phyloP scores from a whole-genome alignment of 179 eudicot genomes.

The Camellia oleifera region DNA sequence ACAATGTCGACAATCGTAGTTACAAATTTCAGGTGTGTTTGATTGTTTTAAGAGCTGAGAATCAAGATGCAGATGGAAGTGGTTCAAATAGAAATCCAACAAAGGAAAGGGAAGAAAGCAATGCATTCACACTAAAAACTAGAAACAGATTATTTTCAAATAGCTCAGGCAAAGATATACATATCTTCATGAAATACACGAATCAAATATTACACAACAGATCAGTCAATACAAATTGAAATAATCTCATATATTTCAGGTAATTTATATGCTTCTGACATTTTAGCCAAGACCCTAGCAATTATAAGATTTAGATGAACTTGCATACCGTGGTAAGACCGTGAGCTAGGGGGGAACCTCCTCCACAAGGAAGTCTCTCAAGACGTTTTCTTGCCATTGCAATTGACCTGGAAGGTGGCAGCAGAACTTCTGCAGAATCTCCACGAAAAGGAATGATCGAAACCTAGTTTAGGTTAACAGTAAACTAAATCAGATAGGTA shows the following conservation, averaged over 20 bases:
- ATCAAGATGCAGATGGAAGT: neutral
- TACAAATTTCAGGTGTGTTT: neutral
- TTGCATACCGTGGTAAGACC: constrained; percentile 88
- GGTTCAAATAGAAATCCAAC: neutral
- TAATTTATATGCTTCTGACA: neutral
- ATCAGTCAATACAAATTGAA: neutral
- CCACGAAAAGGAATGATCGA: constrained; percentile 96
- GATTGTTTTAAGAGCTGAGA: neutral
- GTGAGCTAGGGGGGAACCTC: constrained; percentile 99
- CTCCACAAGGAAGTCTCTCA: constrained; percentile 99
- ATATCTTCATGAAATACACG: neutral
- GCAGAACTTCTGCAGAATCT: constrained; percentile 89
- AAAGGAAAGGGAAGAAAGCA: neutral
- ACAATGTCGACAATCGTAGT: neutral
- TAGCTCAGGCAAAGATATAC: neutral
- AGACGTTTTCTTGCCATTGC: constrained; percentile 99
- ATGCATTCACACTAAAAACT: neutral
- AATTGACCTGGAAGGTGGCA: constrained; percentile 98
- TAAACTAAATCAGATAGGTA: constrained; percentile 4
- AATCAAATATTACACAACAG: neutral
- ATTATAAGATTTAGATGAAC: constrained; percentile 4
- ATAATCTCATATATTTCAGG: neutral
- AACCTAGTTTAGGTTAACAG: constrained; percentile 44
- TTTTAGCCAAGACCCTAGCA: neutral
- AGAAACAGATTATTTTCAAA: neutral